These are phyloP conservation scores for Pseudocercospora eumusae DNA, from an alignment of 2,329 filamentous ascomycete genomes.

Conservation along the genomic window DNA sequence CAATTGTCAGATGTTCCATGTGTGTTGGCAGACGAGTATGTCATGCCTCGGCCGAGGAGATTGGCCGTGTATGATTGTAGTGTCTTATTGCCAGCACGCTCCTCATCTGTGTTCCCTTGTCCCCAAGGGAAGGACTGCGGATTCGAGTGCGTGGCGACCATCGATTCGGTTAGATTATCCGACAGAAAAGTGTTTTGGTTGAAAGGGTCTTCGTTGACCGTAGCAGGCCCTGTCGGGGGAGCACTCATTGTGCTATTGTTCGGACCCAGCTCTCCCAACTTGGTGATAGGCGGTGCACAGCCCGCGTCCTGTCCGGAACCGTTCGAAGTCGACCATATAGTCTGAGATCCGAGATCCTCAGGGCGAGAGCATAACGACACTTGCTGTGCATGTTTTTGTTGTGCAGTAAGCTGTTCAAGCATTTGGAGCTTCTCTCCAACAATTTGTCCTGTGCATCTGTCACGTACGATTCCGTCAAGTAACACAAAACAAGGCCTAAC, in stretches of 20 bases:
- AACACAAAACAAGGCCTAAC: neutral
- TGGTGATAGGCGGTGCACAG: neutral
- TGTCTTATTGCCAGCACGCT: neutral
- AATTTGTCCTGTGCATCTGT: neutral
- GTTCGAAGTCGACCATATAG: neutral
- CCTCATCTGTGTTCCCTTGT: neutral
- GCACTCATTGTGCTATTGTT: neutral
- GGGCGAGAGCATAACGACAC: neutral
- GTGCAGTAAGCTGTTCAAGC: neutral
- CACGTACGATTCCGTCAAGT: neutral
- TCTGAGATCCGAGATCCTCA: neutral
- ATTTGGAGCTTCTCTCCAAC: neutral
- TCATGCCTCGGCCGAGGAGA: neutral
- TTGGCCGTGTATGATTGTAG: neutral
- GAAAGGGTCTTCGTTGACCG: neutral
- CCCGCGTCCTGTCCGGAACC: neutral
- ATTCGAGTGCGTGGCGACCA: neutral
- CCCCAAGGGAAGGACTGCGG: neutral
- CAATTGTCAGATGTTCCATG: neutral
- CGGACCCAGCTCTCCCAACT: neutral
- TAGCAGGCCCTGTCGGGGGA: neutral
- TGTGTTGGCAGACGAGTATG: neutral
- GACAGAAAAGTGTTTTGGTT: neutral
- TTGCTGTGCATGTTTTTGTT: neutral
- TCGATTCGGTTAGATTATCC: neutral